Conservation (phyloP, 1,284 basidiomycete genomes). For the Rhodotorula sp. region DNA sequence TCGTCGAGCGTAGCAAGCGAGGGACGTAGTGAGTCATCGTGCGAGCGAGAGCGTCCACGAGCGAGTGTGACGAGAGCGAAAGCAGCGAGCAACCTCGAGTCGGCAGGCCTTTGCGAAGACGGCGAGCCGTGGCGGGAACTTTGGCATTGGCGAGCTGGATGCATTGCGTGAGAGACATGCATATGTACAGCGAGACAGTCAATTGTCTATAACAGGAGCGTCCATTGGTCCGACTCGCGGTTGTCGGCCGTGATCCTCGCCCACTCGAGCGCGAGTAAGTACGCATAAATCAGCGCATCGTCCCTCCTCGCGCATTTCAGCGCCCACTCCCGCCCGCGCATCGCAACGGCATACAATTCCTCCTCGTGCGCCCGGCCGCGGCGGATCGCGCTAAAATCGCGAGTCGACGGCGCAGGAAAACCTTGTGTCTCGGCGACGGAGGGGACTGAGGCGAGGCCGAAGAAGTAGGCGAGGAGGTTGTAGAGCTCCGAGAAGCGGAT, state of each 20-base stretch:
- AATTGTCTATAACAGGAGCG: not conserved
- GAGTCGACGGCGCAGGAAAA: not conserved
- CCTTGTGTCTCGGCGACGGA: not conserved
- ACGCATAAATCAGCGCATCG: slow-evolving; percentile 21
- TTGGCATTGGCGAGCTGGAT: no score
- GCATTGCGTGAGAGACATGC: not conserved
- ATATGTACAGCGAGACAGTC: not conserved
- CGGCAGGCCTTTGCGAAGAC: not conserved
- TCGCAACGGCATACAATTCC: slow-evolving; percentile 13
- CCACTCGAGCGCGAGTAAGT: slow-evolving; percentile 30
- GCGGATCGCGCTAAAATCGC: not conserved
- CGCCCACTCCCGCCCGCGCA: slow-evolving; percentile 22
- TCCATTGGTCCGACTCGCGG: not conserved
- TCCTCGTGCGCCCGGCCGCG: slow-evolving; percentile 17
- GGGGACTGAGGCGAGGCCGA: slow-evolving; percentile 7
- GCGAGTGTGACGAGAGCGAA: not conserved
- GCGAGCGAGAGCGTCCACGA: no score
- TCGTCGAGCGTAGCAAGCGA: not conserved
- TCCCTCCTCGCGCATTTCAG: slow-evolving; percentile 23
- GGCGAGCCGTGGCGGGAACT: not conserved
- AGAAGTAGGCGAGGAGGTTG: slow-evolving; percentile 31
- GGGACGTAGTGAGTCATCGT: slow-evolving; percentile 18
- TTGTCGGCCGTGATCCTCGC: slow-evolving; percentile 13
- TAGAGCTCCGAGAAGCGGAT: slow-evolving; percentile 19
- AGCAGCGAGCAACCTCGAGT: no score